These are phyloP conservation scores for Irpex sp. DNA, from an alignment of 1,284 basidiomycete species.

Conservation along the genomic window DNA sequence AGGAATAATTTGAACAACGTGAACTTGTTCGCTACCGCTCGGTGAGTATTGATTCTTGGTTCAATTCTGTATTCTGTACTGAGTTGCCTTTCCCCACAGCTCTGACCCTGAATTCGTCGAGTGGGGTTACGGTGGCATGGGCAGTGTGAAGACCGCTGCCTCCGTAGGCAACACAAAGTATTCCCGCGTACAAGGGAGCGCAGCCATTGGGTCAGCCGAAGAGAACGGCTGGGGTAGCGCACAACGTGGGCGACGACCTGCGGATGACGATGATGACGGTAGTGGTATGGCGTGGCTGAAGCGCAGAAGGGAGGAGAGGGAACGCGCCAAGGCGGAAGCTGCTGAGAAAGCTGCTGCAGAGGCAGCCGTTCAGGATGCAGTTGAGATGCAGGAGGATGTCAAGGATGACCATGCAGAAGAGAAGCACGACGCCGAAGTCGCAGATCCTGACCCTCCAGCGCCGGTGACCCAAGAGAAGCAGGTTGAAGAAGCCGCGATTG, in stretches of 20 bases:
- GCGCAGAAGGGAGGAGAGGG: conserved; percentile 48
- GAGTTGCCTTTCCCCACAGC: conserved; percentile 14
- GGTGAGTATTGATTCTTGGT: conserved; percentile 19
- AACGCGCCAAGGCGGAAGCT: conserved; percentile 27
- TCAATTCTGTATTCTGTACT: conserved; percentile 1
- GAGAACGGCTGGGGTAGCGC: conserved; percentile 11
- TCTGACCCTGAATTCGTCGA: conserved; percentile 75
- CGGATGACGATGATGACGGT: conserved; percentile 58
- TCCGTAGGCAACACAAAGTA: conserved; percentile 25
- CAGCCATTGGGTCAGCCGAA: conserved; percentile 14
- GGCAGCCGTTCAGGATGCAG: conserved; percentile 22
- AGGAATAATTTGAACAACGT: conserved; percentile 21
- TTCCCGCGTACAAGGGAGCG: conserved; percentile 13
- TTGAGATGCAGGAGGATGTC: conserved; percentile 23
- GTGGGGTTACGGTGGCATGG: conserved; percentile 86
- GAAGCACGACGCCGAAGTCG: conserved; percentile 5
- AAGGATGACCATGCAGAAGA: conserved; percentile 17
- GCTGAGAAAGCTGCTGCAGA: conserved; percentile 9
- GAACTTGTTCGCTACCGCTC: conserved; percentile 33
- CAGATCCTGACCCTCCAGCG: background rate
- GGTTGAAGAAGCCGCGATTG: conserved; percentile 8
- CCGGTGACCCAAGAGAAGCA: background rate
- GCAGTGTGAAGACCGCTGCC: conserved; percentile 45
- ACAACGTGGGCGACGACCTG: conserved; percentile 18
- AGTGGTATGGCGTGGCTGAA: conserved; percentile 74